phyloP scores from a whole-genome alignment of 2,329 filamentous ascomycete species.

The Cytospora paraplurivora region DNA sequence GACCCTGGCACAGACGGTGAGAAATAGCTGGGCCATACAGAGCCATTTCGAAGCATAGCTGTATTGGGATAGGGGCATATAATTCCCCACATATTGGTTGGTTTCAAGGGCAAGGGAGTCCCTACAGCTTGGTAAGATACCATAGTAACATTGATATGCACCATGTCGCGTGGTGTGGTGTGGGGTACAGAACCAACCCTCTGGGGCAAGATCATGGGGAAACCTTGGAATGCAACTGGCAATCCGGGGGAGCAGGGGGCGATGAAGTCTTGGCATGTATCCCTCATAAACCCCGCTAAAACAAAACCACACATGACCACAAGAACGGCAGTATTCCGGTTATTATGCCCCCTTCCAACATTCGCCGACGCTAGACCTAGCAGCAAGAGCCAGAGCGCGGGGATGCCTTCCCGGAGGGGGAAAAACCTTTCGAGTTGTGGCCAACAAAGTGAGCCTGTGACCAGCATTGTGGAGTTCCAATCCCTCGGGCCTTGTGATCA shows the following conservation, averaged over 20 bases:
- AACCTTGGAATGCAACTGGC: constrained; percentile 2
- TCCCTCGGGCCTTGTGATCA: constrained; percentile 1
- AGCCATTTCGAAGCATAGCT: no score
- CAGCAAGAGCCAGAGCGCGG: not conserved
- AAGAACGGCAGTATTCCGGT: constrained; percentile 14
- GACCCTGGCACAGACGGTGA: not conserved
- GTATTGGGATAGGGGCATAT: no score
- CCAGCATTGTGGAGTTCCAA: constrained; percentile 9
- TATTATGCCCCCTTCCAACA: not conserved
- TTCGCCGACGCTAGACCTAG: not conserved
- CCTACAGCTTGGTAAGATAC: not conserved
- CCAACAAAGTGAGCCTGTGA: constrained; percentile 2
- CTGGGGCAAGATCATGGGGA: constrained; percentile 13
- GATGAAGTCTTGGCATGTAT: constrained; percentile 2
- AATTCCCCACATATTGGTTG: no score
- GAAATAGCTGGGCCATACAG: not conserved
- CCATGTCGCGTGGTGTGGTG: not conserved
- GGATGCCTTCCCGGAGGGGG: not conserved
- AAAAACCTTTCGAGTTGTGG: not conserved
- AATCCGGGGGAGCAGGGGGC: constrained; percentile 15
- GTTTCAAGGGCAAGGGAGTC: not conserved
- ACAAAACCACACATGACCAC: not conserved
- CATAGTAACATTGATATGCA: not conserved
- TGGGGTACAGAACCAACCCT: not conserved
- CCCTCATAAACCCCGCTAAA: not conserved